phyloP scores from a whole-genome alignment of 2,329 filamentous ascomycete genomes.

The Colletotrichum endophyticum region DNA sequence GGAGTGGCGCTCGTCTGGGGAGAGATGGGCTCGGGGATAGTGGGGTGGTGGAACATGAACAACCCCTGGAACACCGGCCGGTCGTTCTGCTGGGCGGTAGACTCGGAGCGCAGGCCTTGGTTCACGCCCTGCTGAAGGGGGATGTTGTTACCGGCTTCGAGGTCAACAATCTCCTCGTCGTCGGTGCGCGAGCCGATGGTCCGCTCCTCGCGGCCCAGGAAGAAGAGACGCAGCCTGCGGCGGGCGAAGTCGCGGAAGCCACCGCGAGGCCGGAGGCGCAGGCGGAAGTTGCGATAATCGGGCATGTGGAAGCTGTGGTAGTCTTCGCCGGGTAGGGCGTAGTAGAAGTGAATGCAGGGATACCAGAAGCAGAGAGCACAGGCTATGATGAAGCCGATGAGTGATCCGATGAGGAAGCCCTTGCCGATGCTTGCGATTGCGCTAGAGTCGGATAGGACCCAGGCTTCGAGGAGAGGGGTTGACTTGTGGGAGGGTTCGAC shows the following conservation, averaged over 20 bases:
- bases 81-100: not conserved
- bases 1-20: not conserved
- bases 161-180: not conserved
- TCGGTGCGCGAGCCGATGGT: not conserved
- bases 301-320: not conserved
- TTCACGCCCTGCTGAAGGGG: not conserved
- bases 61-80: not conserved
- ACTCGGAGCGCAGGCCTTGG: not conserved
- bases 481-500: not conserved
- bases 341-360: conserved; percentile 8
- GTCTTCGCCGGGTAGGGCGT: not conserved
- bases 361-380: conserved; percentile 23
- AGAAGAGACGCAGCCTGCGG: not conserved
- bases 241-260: not conserved
- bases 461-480: not conserved
- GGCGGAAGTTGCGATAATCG: not conserved
- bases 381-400: conserved; percentile 19
- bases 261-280: not conserved
- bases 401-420: conserved; percentile 19
- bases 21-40: not conserved
- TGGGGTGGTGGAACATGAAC: not conserved
- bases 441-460: not conserved
- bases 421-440: conserved; percentile 1
- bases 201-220: not conserved
- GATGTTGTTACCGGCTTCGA: not conserved